phyloP scores from a whole-genome alignment of 2,329 filamentous ascomycete genomes.

The Didymellaceae sp. region DNA sequence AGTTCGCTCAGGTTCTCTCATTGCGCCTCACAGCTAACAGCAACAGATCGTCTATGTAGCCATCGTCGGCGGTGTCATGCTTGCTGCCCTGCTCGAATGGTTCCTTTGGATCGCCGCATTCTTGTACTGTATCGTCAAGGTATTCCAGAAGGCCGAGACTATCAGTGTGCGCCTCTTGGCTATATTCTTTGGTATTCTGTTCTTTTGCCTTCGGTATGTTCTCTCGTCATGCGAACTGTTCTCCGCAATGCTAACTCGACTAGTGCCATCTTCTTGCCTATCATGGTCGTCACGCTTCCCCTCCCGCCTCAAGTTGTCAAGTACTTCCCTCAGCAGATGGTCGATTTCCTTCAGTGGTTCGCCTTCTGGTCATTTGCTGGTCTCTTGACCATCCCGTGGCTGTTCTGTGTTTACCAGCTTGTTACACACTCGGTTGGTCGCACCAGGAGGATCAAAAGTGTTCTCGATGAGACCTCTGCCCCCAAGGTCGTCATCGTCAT shows the following conservation, averaged over 20 bases:
- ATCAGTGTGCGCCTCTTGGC: slow-evolving; percentile 82
- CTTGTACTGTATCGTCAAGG: slow-evolving; percentile 86
- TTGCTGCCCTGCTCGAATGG: slow-evolving; percentile 90
- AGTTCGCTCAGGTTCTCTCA: slow-evolving; percentile 28
- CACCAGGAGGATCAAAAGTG: slow-evolving; percentile 79
- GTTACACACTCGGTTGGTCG: slow-evolving; percentile 86
- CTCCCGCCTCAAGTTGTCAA: slow-evolving; percentile 74
- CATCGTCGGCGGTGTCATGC: slow-evolving; percentile 80
- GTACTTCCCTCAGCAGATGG: slow-evolving; percentile 74
- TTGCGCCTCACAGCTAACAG: slow-evolving; percentile 21
- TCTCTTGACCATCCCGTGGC: slow-evolving; percentile 86
- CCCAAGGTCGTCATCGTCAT: slow-evolving; percentile 96
- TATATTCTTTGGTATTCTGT: slow-evolving; percentile 74
- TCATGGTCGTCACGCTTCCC: slow-evolving; percentile 92
- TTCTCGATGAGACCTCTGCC: slow-evolving; percentile 82
- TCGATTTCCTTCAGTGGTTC: slow-evolving; percentile 84
- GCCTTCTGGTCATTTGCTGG: slow-evolving; percentile 92
- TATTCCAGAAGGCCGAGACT: slow-evolving; percentile 86
- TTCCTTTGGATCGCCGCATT: slow-evolving; percentile 94
- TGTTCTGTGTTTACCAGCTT: slow-evolving; percentile 90
- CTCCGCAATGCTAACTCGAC: slow-evolving; percentile 24
- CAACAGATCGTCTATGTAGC: slow-evolving; percentile 81
- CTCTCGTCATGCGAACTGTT: not conserved
- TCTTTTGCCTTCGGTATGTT: slow-evolving; percentile 75
- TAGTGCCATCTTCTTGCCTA: slow-evolving; percentile 84